Evolutionary conservation across 2,329 filamentous ascomycete genomes (phyloP), one percentile per base, ranked within the genome.

Genomic region (Fusarium temperatum): DNA sequence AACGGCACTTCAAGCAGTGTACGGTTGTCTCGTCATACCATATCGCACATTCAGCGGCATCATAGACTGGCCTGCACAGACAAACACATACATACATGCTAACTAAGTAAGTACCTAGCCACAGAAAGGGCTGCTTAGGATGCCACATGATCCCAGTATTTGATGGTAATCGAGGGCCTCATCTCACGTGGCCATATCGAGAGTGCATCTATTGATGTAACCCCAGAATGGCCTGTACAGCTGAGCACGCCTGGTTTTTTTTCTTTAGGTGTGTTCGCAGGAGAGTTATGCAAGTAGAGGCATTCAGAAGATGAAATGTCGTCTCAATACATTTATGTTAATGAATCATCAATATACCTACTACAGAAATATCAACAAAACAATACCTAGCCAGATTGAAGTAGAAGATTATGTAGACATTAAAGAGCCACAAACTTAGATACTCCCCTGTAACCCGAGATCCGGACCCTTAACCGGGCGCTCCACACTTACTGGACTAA

Each of bases 161-260:
- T 58, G 56, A 70, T 57, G 58, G 36, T 30, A 48, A 48, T 70
- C 26, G 70, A 74, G 36, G 60, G 70, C 66, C 70, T 73, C 70
- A 71, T 53, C 70, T 73, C 70, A 73, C 70, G 70, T 73, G 70
- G 70, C 47, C 44, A 48, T 39, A 73, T 70, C 26, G 47, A 44
- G 42, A 65, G 51, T 66, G 24, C 30, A 53, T 62, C 28, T 36
- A 26, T 44, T 30, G 60, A 71, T 73, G 70, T 71, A 71, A 73
- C 70, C 51, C 54, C 51, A 70, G n/a, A 28, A 41, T 56, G 48
- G 47, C 70, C 61, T 74, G 70, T 54, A 66, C 70, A 70, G 70
- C 60, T 66, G 70, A 50, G 45, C 51, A 58, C 24, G 42, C 61
- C 47, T 65, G 28, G 30, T 48, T 39, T 44, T 20, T 42, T 44